phyloP scores from a whole-genome alignment of 495 filamentous ascomycete species.

The Haplographium delicatum region DNA sequence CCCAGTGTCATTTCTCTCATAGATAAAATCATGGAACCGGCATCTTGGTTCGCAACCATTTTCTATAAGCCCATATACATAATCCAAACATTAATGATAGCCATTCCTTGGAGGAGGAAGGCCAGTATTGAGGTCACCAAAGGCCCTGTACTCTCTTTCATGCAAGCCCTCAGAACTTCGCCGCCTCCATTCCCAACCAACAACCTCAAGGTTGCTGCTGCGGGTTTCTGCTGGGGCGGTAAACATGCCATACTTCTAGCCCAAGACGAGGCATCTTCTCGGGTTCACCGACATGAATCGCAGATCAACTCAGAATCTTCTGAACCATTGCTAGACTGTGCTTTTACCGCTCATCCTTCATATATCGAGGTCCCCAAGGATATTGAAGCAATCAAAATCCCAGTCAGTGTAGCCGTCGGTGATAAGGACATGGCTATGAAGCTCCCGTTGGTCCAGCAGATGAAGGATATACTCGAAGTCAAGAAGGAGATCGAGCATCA shows the following conservation, averaged over 20 bases:
- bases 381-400: conserved; percentile 45
- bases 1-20: not conserved
- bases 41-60: conserved; percentile 19
- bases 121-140: conserved; percentile 31
- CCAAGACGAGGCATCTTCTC: conserved; percentile 23
- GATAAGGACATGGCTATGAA: conserved; percentile 45
- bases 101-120: conserved; percentile 33
- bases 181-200: conserved; percentile 17
- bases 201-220: conserved; percentile 36
- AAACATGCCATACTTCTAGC: conserved; percentile 42
- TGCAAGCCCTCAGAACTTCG: conserved; percentile 37
- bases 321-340: conserved; percentile 43
- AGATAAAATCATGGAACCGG: conserved; percentile 6
- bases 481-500: conserved; percentile 40
- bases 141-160: conserved; percentile 43
- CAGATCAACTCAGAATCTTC: conserved; percentile 21
- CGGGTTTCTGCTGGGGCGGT: conserved; percentile 61
- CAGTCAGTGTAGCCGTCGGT: conserved; percentile 51
- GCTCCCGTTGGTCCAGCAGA: conserved; percentile 31
- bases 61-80: conserved; percentile 15
- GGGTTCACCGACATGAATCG: conserved; percentile 16
- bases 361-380: conserved; percentile 48
- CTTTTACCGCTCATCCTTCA: conserved; percentile 53
- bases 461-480: conserved; percentile 38
- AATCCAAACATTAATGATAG: conserved; percentile 10